phyloP scores from a whole-genome alignment of 2,329 filamentous ascomycete genomes.

The Shiraia sp. region DNA sequence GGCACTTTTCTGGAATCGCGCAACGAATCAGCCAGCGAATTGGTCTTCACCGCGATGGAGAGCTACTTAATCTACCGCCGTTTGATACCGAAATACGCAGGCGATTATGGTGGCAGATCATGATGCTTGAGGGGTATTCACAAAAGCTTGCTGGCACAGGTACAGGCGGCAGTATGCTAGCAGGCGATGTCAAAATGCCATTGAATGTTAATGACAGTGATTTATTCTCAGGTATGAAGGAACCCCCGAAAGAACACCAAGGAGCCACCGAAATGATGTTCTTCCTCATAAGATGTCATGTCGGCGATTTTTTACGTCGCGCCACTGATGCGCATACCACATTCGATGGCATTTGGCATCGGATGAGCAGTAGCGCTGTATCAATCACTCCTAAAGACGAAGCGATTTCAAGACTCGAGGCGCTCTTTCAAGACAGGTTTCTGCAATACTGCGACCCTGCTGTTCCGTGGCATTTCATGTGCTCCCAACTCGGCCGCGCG shows the following conservation, averaged over 20 bases:
- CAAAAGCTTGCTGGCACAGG: conserved; percentile 60
- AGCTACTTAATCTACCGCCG: conserved; percentile 55
- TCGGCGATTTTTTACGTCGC: conserved; percentile 46
- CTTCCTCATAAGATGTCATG: conserved; percentile 48
- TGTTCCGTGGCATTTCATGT: conserved; percentile 52
- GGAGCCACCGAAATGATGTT: conserved; percentile 57
- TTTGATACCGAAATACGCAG: conserved; percentile 63
- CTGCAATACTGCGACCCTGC: conserved; percentile 39
- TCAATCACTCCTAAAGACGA: conserved; percentile 29
- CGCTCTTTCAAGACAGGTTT: conserved; percentile 45
- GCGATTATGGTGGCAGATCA: conserved; percentile 63
- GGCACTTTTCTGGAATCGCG: conserved; percentile 66
- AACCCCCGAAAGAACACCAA: conserved; percentile 46
- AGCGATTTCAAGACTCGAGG: conserved; percentile 48
- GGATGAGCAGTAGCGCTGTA: conserved; percentile 22
- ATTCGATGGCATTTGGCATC: conserved; percentile 31
- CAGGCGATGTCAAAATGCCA: conserved; percentile 54
- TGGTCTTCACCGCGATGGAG: conserved; percentile 64
- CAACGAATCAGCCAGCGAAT: conserved; percentile 64
- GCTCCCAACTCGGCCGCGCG: conserved; percentile 49
- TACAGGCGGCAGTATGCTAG: conserved; percentile 45
- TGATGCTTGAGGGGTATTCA: conserved; percentile 62
- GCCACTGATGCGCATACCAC: conserved; percentile 13
- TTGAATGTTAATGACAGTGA: conserved; percentile 60
- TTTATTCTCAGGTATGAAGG: conserved; percentile 49